Evolutionary conservation across 805 yeast genomes (phyloP).

Genomic region (Candida endomychidarum): DNA sequence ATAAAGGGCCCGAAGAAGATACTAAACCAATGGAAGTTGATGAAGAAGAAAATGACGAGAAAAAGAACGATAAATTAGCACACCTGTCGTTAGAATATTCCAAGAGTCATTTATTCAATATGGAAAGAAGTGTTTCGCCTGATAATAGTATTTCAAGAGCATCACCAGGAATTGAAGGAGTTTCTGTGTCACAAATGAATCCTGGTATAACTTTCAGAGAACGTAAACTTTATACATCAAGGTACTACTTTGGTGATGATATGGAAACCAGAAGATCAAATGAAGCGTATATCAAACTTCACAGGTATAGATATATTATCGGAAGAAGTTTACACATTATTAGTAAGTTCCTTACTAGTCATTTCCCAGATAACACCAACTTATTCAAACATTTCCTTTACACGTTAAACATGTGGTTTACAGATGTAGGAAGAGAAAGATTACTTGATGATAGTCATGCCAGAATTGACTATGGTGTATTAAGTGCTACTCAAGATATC

Average conservation of each 20-base stretch:
- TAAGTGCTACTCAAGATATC: slow-evolving; percentile 60
- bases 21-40: slow-evolving; percentile 4
- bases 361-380: slow-evolving; percentile 63
- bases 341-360: slow-evolving; percentile 44
- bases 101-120: slow-evolving; percentile 12
- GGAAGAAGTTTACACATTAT: slow-evolving; percentile 66
- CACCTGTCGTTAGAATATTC: slow-evolving; percentile 8
- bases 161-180: slow-evolving; percentile 45
- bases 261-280: slow-evolving; percentile 41
- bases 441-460: slow-evolving; percentile 58
- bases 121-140: slow-evolving; percentile 17
- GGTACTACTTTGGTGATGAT: slow-evolving; percentile 62
- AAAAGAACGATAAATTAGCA: not conserved
- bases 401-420: slow-evolving; percentile 71
- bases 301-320: slow-evolving; percentile 56
- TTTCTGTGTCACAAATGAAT: slow-evolving; percentile 49
- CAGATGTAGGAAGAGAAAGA: slow-evolving; percentile 76
- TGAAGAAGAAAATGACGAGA: slow-evolving; percentile 4
- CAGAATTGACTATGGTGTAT: slow-evolving; percentile 52
- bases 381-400: slow-evolving; percentile 61
- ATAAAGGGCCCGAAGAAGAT: slow-evolving; percentile 3
- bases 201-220: slow-evolving; percentile 59
- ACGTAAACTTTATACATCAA: slow-evolving; percentile 59
- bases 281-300: slow-evolving; percentile 45
- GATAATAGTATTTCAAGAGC: slow-evolving; percentile 42